These are phyloP conservation scores for Castanopsis chinensis DNA, from an alignment of 306 rosid genomes.

Conservation along the genomic window DNA sequence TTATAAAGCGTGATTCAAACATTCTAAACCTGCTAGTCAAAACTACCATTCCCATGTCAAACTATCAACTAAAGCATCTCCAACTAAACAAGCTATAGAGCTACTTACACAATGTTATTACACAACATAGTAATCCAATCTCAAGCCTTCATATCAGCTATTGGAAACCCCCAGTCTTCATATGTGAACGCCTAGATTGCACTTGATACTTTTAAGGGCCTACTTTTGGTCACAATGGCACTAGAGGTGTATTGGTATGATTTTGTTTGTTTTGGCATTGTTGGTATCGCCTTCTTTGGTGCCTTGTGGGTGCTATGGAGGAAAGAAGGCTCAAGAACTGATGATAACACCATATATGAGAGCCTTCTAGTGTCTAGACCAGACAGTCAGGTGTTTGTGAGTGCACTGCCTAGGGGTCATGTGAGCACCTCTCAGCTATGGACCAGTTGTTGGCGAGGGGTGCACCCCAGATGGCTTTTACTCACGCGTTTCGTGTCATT, in stretches of 20 bases:
- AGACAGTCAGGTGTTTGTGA: conserved; percentile 26
- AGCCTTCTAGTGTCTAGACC: conserved; percentile 45
- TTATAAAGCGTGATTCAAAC: not conserved
- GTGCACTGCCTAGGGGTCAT: conserved; percentile 40
- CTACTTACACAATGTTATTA: not conserved
- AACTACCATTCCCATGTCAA: conserved; percentile 42
- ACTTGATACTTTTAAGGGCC: not conserved
- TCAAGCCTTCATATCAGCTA: not conserved
- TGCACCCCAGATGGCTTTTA: conserved; percentile 59
- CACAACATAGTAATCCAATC: not conserved
- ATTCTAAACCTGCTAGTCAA: conserved; percentile 42
- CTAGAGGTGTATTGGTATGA: conserved; percentile 64
- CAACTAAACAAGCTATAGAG: conserved; percentile 9
- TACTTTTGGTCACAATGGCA: conserved; percentile 26
- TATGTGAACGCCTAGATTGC: conserved; percentile 1
- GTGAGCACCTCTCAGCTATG: conserved; percentile 47
- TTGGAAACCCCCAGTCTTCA: not conserved
- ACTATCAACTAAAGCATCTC: conserved; percentile 1
- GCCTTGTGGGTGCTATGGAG: conserved; percentile 57
- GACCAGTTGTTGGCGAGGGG: conserved; percentile 68
- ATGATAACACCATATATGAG: conserved; percentile 36
- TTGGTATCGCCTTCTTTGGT: conserved; percentile 32
- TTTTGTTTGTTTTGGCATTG: conserved; percentile 64
- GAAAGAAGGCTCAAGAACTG: conserved; percentile 34
- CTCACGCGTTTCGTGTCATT: conserved; percentile 47